Evolutionary conservation across 495 filamentous ascomycete species (phyloP), one percentile per base, ranked within the genome.

Genomic region (Podospora australis): DNA sequence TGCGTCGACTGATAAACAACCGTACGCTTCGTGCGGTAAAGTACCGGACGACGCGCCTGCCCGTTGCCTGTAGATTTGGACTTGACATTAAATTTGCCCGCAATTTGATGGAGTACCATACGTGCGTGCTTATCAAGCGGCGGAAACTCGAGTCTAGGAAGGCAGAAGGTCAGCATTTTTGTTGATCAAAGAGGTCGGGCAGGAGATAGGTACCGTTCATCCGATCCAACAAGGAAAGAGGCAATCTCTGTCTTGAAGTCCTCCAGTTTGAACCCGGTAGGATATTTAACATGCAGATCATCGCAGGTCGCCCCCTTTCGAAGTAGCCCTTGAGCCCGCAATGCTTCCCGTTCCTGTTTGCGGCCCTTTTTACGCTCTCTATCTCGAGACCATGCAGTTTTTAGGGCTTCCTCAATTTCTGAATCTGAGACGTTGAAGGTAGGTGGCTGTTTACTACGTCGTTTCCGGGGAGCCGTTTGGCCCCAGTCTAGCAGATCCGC

Each of bases 401-500:
- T 67, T 13, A 96, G 58, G 7, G 71, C 68, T 1, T 70, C 66
- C 55, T 84, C 80, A 1, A 94, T 67, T 14, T 96, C 92, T 2
- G 79, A 79, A 60, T 96, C 94, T 1, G 81, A 82, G 2, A 87
- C 58, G 28, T 82, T 72, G 47, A 84, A 71, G 16, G 45, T 25
- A 61, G 72, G 49, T 59, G 47, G 62, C 61, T 67, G 75, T 52
- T 63, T 76, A 45, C 70, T 71, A 9, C 53, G 55, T 10, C 78
- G 78, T 84, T 34, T 75, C 54, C 52, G 80, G 48, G 44, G 75
- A 81, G 5, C 26, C 72, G 65, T 81, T n/a, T 81, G 75, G 19
- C 84, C 75, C 62, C 84, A 86, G 53, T 92, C 88, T 80, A 88
- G 88, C 23, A 92, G 70, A 58, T 95, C 88, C 51, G 95, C 80